Percentiles rank a stretch among this genome's conserved stretches.
Conservation (phyloP, 1,139 yeast species). For the Yamadazyma oceani region DNA sequence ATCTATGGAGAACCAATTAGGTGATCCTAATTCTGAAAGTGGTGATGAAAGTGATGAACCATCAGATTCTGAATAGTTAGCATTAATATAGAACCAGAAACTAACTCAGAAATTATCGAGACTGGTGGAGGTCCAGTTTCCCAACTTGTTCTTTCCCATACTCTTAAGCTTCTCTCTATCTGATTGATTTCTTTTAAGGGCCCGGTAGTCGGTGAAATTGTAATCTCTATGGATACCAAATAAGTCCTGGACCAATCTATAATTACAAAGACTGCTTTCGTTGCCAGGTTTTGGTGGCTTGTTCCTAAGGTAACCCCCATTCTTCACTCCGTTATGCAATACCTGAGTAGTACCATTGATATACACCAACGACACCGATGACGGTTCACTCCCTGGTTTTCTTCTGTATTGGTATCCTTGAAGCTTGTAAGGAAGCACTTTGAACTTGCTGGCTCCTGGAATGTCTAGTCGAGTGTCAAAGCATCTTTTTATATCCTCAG, state of each 20-base stretch:
- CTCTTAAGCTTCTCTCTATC: slow-evolving; percentile 25
- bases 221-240: no score
- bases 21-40: slow-evolving; percentile 20
- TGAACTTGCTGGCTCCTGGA: slow-evolving; percentile 17
- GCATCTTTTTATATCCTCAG: slow-evolving; percentile 50
- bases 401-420: slow-evolving; percentile 31
- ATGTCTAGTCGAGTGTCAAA: slow-evolving; percentile 38
- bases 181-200: slow-evolving; percentile 26
- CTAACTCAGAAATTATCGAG: slow-evolving; percentile 43
- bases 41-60: slow-evolving; percentile 29
- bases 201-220: no score
- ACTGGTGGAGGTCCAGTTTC: slow-evolving; percentile 32
- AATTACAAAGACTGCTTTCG: slow-evolving; percentile 41
- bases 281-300: slow-evolving; percentile 47
- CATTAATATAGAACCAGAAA: neutral
- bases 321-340: slow-evolving; percentile 53
- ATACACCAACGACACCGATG: slow-evolving; percentile 36
- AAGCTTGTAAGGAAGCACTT: slow-evolving; percentile 22
- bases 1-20: slow-evolving; percentile 36
- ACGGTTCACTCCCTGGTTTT: slow-evolving; percentile 25
- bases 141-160: slow-evolving; percentile 22
- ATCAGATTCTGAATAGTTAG: slow-evolving; percentile 23
- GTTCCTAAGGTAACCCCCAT: slow-evolving; percentile 49
- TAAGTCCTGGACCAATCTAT: slow-evolving; percentile 21
- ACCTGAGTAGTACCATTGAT: slow-evolving; percentile 38